phyloP scores from a whole-genome alignment of 805 yeast genomes.

The Myxozyma nipponensis region DNA sequence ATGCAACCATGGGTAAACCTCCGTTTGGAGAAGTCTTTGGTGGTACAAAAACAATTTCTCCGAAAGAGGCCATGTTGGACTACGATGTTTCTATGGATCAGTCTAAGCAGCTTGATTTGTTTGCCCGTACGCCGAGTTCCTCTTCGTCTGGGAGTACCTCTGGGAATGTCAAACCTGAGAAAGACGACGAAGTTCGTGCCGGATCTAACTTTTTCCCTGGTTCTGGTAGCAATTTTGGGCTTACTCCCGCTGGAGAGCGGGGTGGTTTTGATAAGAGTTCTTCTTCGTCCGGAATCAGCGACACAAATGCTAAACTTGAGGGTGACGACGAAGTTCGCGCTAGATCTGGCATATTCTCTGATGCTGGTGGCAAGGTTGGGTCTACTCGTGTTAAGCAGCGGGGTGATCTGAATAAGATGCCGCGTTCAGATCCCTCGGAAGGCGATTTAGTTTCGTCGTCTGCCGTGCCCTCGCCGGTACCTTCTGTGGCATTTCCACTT shows the following conservation, averaged over 20 bases:
- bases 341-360: too few relatives aligned
- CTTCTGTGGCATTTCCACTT: slow-evolving; percentile 5
- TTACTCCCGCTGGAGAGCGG: slow-evolving; percentile 8
- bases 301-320: too few relatives aligned
- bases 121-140: slow-evolving; percentile 19
- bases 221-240: too few relatives aligned
- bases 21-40: neutral
- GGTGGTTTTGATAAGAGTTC: slow-evolving; percentile 11
- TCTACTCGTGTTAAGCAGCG: too few relatives aligned
- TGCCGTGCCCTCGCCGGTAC: slow-evolving; percentile 9
- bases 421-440: too few relatives aligned
- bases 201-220: too few relatives aligned
- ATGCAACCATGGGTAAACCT: neutral
- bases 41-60: slow-evolving; percentile 20
- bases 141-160: slow-evolving; percentile 13
- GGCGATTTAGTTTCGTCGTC: too few relatives aligned
- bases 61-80: slow-evolving; percentile 24
- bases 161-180: slow-evolving; percentile 4
- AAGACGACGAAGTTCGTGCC: too few relatives aligned
- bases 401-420: too few relatives aligned
- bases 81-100: slow-evolving; percentile 2
- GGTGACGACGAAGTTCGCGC: too few relatives aligned
- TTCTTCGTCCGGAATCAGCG: too few relatives aligned
- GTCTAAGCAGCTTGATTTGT: slow-evolving; percentile 7
- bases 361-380: too few relatives aligned